Base-by-base conservation (phyloP, 768 basidiomycete genomes). In the Mycena rosella region DNA sequence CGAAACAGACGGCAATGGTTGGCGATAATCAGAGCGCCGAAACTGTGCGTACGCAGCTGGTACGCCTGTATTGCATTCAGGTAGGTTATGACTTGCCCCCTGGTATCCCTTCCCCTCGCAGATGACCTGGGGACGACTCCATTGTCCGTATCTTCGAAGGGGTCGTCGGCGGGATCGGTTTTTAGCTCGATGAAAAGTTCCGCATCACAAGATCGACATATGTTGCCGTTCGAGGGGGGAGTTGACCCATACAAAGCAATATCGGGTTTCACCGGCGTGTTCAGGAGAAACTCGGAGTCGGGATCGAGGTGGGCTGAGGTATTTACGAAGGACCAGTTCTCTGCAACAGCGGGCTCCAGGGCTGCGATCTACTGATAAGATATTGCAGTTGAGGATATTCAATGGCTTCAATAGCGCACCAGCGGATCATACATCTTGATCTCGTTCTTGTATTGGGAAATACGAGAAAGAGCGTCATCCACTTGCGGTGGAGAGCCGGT, bases 31-130 rank as follows among this genome's bases (percentile, higher is more conserved):
- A 70, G 22, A 36, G 48, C 60, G 30, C 69, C 60, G 32, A 66
- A 70, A 52, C 24, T 38, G 24, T 67, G 70, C 14, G 66, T 71
- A 34, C 70, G 61, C 20, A 54, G 53, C 52, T 71, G 70, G 6
- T 66, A 51, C 20, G 70, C 60, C 52, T 68, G 70, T 27, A 64
- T 64, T 11, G 67, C 70, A 60, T 71, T 71, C 1, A 63, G 67
- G 49, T 68, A 71, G 1, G 66, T 64, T 20, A 71, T 53, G 17
- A 71, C 48, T 48, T 71, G 70, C 3, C 70, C 70, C 17, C 70
- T 36, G 7, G 70, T 64, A 42, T 65, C 67, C 60, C 63, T 51
- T n/a, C 26, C 61, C 24, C 40, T 40, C 27, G 36, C 32, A 44
- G 56, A 20, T 32, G 18, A 13, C 17, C n/a, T 57, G 8, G 40